Evolutionary conservation across 495 filamentous ascomycete genomes (phyloP), one percentile per base, ranked within the genome.

Genomic region (Podospora pseudoanserina): DNA sequence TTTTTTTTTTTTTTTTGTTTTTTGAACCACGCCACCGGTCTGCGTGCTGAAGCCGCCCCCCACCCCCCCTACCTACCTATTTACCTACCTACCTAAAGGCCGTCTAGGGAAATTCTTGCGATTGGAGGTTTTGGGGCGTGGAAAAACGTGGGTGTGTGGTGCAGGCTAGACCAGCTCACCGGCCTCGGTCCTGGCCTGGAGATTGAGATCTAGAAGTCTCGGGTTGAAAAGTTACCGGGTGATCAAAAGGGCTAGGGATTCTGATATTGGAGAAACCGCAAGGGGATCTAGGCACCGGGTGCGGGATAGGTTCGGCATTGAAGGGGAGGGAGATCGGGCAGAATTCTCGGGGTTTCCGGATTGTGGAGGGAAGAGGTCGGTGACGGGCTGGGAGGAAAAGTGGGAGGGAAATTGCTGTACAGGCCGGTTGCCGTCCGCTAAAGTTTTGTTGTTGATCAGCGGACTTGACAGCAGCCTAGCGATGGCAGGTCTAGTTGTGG

Each of bases 401-500:
- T 9, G 39, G 15, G 15, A 49, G 39, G 39, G 15, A 18, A 2
- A 13, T 49, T 49, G 39, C 39, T 13, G 39, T 49, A 11, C 39
- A 4, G 30, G 30, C 30, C 30, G 30, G 30, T 7, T 32, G 30
- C 30, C 30, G 30, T 32, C 7, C 30, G 30, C 39, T 49, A 18
- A 49, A 32, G 7, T 5, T 49, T 13, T 49, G 39, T 49, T 32
- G 4, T 32, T 32, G 30, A 5, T 32, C 30, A 32, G 6, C 23
- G 34, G 13, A 3, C 13, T 49, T 6, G 39, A 49, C 39, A 32
- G 30, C 6, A 49, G 39, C 39, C 7, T 11, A 49, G 9, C 39
- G n/a, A 26, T 28, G 59, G 59, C 26, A 44, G 78, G 74, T 73
- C 34, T 73, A 54, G 70, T 77, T 30, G 69, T 75, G 11, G 73